These are phyloP conservation scores for Endotrypanum monterogeii DNA, from an alignment of 208 protist genomes.

Conservation along the genomic window DNA sequence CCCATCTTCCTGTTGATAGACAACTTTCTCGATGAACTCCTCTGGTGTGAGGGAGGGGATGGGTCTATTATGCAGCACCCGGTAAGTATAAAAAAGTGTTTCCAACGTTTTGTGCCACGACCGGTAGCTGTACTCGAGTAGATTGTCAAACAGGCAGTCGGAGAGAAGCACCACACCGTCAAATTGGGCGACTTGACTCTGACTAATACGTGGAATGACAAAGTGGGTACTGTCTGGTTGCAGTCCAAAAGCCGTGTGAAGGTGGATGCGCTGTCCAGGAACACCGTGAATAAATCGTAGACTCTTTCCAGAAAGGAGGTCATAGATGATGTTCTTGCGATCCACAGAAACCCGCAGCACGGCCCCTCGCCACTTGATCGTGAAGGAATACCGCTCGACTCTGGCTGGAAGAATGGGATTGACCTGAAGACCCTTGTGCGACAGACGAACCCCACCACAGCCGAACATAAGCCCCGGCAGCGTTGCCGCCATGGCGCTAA, in stretches of 20 bases:
- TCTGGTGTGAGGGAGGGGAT: slow-evolving; percentile 79
- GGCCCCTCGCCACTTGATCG: slow-evolving; percentile 75
- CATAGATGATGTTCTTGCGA: slow-evolving; percentile 68
- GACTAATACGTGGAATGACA: slow-evolving; percentile 55
- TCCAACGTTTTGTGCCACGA: slow-evolving; percentile 86
- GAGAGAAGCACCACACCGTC: slow-evolving; percentile 83
- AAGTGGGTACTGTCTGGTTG: slow-evolving; percentile 38
- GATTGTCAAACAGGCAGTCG: slow-evolving; percentile 83
- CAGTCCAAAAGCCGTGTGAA: slow-evolving; percentile 71
- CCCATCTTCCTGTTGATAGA: slow-evolving; percentile 78
- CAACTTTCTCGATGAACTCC: slow-evolving; percentile 84
- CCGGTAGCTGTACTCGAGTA: slow-evolving; percentile 87
- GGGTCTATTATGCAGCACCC: slow-evolving; percentile 68
- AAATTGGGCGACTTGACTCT: slow-evolving; percentile 56
- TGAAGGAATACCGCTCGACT: slow-evolving; percentile 69
- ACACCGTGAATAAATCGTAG: slow-evolving; percentile 85
- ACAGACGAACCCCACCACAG: slow-evolving; percentile 70
- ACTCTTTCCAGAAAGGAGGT: slow-evolving; percentile 74
- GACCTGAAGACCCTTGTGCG: slow-evolving; percentile 51
- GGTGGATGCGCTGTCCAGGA: slow-evolving; percentile 72
- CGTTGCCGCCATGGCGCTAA: slow-evolving; percentile 70
- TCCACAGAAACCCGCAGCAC: slow-evolving; percentile 69
- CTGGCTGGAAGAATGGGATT: slow-evolving; percentile 80
- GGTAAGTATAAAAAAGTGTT: slow-evolving; percentile 86
- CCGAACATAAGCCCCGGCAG: slow-evolving; percentile 71